Conservation (phyloP, 169 alveolate genomes). For the Haemoproteus tartakovskyi region DNA sequence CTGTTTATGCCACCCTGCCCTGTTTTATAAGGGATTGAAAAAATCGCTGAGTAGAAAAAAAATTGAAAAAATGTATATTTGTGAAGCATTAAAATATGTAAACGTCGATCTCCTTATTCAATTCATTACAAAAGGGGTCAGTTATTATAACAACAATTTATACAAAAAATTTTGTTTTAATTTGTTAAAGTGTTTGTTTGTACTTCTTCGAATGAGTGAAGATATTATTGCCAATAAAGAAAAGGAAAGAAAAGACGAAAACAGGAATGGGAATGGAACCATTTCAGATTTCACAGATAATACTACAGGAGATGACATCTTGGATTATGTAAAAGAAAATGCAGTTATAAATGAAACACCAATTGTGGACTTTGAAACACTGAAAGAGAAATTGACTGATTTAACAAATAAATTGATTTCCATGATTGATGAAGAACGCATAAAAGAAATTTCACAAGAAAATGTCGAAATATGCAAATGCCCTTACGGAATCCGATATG, state of each 20-base stretch:
- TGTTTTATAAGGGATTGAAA: constrained; percentile 33
- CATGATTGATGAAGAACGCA: constrained; percentile 53
- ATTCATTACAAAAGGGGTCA: constrained; percentile 27
- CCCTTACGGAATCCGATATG: constrained; percentile 29
- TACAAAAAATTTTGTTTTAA: constrained; percentile 19
- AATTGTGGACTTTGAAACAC: too few relatives aligned
- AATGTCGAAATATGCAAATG: constrained; percentile 57
- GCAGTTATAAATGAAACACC: too few relatives aligned
- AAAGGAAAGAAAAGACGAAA: background rate
- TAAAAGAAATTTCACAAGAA: constrained; percentile 29
- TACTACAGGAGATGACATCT: background rate
- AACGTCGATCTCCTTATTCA: constrained; percentile 10
- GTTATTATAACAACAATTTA: constrained; percentile 19
- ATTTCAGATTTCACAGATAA: background rate
- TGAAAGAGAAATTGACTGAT: constrained; percentile 3
- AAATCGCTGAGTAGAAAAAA: constrained; percentile 15
- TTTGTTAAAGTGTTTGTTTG: constrained; percentile 25
- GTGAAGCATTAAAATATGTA: background rate
- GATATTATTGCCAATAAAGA: too few relatives aligned
- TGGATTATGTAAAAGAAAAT: too few relatives aligned
- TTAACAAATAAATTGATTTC: constrained; percentile 31
- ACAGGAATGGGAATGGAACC: background rate
- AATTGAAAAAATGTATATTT: constrained; percentile 25
- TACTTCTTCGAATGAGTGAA: too few relatives aligned
- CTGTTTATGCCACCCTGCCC: constrained; percentile 28